phyloP scores from a whole-genome alignment of 192 early-diverging fungal genomes.

The Coemansia asiatica region DNA sequence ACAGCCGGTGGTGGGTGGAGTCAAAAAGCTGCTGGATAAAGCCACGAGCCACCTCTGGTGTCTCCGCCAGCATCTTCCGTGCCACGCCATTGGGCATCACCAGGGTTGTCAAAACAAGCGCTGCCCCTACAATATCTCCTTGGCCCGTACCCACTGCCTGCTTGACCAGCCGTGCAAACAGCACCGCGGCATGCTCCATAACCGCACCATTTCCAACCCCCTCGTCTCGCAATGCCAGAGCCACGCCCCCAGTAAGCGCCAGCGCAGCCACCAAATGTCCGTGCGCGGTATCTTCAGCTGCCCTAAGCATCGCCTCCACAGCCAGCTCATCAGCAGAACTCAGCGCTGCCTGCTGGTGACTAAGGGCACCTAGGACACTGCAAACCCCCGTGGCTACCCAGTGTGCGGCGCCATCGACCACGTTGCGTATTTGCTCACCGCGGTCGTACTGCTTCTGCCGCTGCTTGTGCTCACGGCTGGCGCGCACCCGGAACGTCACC shows the following conservation, averaged over 20 bases:
- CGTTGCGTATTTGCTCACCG: not conserved
- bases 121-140: not conserved
- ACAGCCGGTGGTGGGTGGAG: no score
- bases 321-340: not conserved
- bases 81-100: not conserved
- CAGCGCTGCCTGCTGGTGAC: no score
- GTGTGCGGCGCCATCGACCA: slow-evolving; percentile 14
- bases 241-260: slow-evolving; percentile 28
- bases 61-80: not conserved
- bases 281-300: not conserved
- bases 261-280: slow-evolving; percentile 2
- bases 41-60: not conserved
- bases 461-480: not conserved
- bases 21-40: not conserved
- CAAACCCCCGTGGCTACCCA: not conserved
- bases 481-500: slow-evolving; percentile 4
- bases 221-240: slow-evolving; percentile 6
- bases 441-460: not conserved
- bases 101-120: slow-evolving; percentile 3
- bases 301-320: slow-evolving; percentile 6
- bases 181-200: not conserved
- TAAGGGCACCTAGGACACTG: not conserved
- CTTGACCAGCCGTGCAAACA: slow-evolving; percentile 8
- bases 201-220: not conserved
- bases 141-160: no score